Base-by-base conservation (phyloP, 345 rosid genomes). In the Rhizophora apiculata region DNA sequence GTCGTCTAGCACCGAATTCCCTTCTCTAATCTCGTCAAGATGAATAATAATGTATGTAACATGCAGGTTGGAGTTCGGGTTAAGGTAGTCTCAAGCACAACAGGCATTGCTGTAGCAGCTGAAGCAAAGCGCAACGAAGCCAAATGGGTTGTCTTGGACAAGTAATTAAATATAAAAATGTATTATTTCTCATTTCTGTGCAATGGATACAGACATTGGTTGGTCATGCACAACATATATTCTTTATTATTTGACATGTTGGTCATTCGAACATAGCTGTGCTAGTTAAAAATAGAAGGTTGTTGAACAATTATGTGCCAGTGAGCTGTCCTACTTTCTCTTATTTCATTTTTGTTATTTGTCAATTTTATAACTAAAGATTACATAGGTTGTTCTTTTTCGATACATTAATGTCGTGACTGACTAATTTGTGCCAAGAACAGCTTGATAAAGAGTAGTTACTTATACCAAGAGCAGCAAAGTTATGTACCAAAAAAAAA, bases 101-200 rank as follows among this genome's bases (percentile, higher is more conserved):
- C 85, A 21, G 81, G 81, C 58, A 82, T 76, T 34, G 85, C 78
- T 19, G 91, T 89, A 79, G 91, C 79, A 11, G 83, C 79, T 37
- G 95, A 89, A 82, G 89, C 91, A 71, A 78, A 69, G 74, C 73
- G 49, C 69, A 81, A 72, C 22, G 86, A 83, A 63, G 86, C 89
- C 88, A 85, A 78, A 82, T 89, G 95, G 95, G 87, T 89, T 81
- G 68, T 89, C 78, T 75, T 89, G 91, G 89, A 89, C 89, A 89
- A 86, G 95, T 89, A 89, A 89, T 83, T 83, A 74, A 70, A 66
- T 80, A 70, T 71, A 78, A 73, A 76, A 79, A 73, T 65, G 91
- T 86, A 82, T 80, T 89, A 72, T 81, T 85, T 81, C 84, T 81
- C 76, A 64, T 82, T 82, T 84, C 87, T 71, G 54, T 75, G 58